Percentiles rank a stretch among this genome's conserved stretches.
Conservation (phyloP, 176 grass and related monocot genomes). For the barley (Hordeum vulgare) region MorexV3_pseudomolecules_assembly NC_058519.1:189107341-189107840, state of each 20-base stretch:
- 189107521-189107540: background rate
- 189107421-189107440: background rate
- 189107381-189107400: background rate
- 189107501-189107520: background rate
- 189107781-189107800: constrained; percentile 39
- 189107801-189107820: constrained; percentile 52
- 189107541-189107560: background rate
- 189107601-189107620: background rate
- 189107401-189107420: background rate
- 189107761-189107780: background rate
- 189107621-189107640: background rate
- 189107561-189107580: background rate
- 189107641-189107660: background rate
- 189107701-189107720: background rate
- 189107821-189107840: constrained; percentile 40
- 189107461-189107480: background rate
- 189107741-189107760: background rate
- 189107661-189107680: background rate
- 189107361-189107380: background rate
- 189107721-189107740: background rate
- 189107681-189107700: constrained; percentile 3
- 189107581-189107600: background rate
- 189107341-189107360: background rate
- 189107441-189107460: background rate
- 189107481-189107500: background rate